Evolutionary conservation across 1,284 basidiomycete genomes (phyloP), one percentile per base, ranked within the genome.

Genomic region (Marasmius sp.): DNA sequence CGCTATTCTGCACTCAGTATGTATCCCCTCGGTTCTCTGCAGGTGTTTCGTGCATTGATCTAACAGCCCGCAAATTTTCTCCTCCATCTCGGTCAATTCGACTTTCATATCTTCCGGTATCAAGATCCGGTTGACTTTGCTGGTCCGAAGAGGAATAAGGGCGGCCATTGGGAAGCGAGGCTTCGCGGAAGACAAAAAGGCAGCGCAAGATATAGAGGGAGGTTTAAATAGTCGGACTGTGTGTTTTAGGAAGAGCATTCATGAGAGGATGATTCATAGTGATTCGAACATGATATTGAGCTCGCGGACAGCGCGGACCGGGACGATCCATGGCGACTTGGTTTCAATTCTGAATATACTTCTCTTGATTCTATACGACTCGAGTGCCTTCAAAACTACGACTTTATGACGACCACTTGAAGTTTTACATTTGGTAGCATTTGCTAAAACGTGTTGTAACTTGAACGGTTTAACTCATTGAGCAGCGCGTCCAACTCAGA

Each of bases 1-100:
- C 9, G 94, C 95, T 60, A 97, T 92, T 66, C 95, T 84, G 72
- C 94, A 96, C 18, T 87, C 79, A 59, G 81, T 95, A 66, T 72
- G 75, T 59, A 82, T 80, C 36, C 77, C 81, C 62, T 83, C 77
- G n/a, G 84, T 76, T 53, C 76, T 70, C 59, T 77, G 79, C 65
- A 90, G 77, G 63, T 83, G 74, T 9, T 73, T 74, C 16, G 85
- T 85, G 68, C 88, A 94, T 62, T 86, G 84, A 69, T 93, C 85
- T 49, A 94, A 79, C 10, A 94, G 78, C 4, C 77, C 74, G 74
- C 90, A 92, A 20, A 92, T 75, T 57, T 76, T 70, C 61, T 81
- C 77, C 71, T 92, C 89, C 4, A 75, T 70, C 0, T 82, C 79
- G 0, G 85, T 88, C 56, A 93, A 71, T 36, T 76, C 70, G 64